Evolutionary conservation across 371 early-diverging fungal genomes (phyloP), one percentile per base, ranked within the genome.

Genomic region (Syncephalis plumigaleata): DNA sequence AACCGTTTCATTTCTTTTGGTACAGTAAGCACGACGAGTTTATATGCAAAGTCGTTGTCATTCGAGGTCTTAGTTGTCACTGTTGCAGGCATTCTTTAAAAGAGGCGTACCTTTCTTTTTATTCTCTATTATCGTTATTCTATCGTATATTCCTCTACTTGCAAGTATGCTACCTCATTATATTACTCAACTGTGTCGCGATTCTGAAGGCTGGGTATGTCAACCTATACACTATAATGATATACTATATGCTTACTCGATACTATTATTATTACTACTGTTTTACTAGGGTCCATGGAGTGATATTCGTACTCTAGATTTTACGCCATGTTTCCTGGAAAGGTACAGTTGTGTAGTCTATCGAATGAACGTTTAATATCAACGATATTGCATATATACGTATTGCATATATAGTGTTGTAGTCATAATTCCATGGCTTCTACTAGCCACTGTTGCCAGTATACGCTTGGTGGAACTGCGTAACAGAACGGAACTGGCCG

Each of bases 251-350:
- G n/a, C 26, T 2, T 42, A 42, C 31, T 27, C 27, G 31, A 27
- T 20, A 36, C 15, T 23, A 9, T 22, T 49, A 22, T 45, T 17
- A 36, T 42, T 16, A 22, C n/a, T n/a, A n/a, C n/a, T n/a, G n/a
- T 38, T 15, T 23, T 47, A 27, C 3, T 58, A 79, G 80, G 83
- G 86, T 15, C 83, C 86, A 1, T 74, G 71, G 62, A 69, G 71
- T 24, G 47, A 46, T 15, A 48, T 55, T 11, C 66, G 79, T 22
- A 49, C 65, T 7, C 67, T 79, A 9, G 83, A 85, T 58, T 77
- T 82, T 36, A 75, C 81, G 9, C 73, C 76, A 20, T 85, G 86
- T 56, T 85, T 79, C 50, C 81, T 81, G 54, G 72, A 81, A 54
- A 66, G 67, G 67, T 73, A 67, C 5, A n/a, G n/a, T n/a, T n/a